Base-by-base conservation (phyloP, 495 filamentous ascomycete species). In the Xylaria nigripes region DNA sequence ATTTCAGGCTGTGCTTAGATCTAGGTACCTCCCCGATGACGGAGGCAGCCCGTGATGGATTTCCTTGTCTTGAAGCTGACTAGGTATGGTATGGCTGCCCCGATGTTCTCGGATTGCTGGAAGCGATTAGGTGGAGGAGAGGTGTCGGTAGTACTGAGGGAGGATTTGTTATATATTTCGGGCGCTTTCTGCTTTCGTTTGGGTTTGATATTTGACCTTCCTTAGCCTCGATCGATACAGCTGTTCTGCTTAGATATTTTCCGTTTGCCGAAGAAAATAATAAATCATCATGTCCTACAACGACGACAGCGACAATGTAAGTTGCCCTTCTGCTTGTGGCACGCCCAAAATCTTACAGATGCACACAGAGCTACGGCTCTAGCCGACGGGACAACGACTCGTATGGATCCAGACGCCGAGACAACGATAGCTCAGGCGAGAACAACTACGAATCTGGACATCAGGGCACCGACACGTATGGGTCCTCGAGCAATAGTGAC, bases 271-370 rank as follows among this genome's bases (percentile, higher is more conserved):
- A 46, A 21, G 6, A 53, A 38, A 29, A 12, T 30, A 19, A 34
- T 22, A 22, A 16, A 46, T 66, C 56, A 61, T 41, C n/a, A 66
- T 66, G 64, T 66, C 64, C 57, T 66, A 66, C 54, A 64, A 56
- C 36, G 21, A 50, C 45, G 57, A 59, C 45, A 43, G 62, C 62
- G 23, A 49, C 40, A 44, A 29, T 41, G 56, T 63, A 41, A 59
- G 60, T 19, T 24, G 21, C 48, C 13, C 22, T 5, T 3, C 22
- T 32, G 6, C 29, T 13, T 1, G 5, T 5, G 38, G 5, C 23
- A 18, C 12, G 3, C 18, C 27, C 30, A 24, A 27, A 23, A 13
- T n/a, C 22, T 51, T n/a, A 34, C 63, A 61, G 41, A 65, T 34
- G 32, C 24, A 23, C 16, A 25, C 25, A 65, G 60, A 59, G 53